Evolutionary conservation across 495 filamentous ascomycete species (phyloP).

Genomic region (Sphaerosporella brunnea): DNA sequence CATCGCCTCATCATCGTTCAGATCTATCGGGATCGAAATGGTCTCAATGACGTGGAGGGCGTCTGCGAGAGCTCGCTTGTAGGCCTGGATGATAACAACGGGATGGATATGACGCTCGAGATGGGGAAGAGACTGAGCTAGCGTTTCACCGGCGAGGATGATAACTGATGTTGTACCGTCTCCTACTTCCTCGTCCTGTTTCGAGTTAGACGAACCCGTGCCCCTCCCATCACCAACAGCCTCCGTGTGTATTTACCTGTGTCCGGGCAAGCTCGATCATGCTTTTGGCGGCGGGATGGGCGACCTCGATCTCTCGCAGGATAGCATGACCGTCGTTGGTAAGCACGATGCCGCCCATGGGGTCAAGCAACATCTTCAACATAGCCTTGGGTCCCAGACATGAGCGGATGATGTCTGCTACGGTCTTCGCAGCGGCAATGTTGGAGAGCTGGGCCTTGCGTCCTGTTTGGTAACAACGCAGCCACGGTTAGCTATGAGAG

Average conservation of each 20-base stretch:
- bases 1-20: slow-evolving; percentile 90
- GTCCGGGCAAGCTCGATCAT: slow-evolving; percentile 99
- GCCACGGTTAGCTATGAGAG: slow-evolving; percentile 3
- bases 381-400: slow-evolving; percentile 97
- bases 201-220: too few relatives aligned
- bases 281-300: slow-evolving; percentile 95
- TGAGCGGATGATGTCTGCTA: slow-evolving; percentile 95
- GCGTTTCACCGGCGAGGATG: slow-evolving; percentile 94
- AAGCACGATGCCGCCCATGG: slow-evolving; percentile 97
- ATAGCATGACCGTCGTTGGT: slow-evolving; percentile 99
- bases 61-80: slow-evolving; percentile 89
- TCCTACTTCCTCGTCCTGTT: slow-evolving; percentile 88
- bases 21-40: slow-evolving; percentile 78
- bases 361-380: slow-evolving; percentile 98
- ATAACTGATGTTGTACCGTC: slow-evolving; percentile 98
- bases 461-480: slow-evolving; percentile 47
- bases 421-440: slow-evolving; percentile 96
- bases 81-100: slow-evolving; percentile 92
- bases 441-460: slow-evolving; percentile 96
- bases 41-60: slow-evolving; percentile 85
- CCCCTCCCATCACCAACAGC: too few relatives aligned
- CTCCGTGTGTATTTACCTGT: too few relatives aligned
- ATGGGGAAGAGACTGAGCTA: slow-evolving; percentile 89
- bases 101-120: slow-evolving; percentile 99
- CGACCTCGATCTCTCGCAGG: slow-evolving; percentile 95